These are phyloP conservation scores for Lojkania enalia DNA, from an alignment of 2,329 filamentous ascomycete genomes.

Conservation along the genomic window DNA sequence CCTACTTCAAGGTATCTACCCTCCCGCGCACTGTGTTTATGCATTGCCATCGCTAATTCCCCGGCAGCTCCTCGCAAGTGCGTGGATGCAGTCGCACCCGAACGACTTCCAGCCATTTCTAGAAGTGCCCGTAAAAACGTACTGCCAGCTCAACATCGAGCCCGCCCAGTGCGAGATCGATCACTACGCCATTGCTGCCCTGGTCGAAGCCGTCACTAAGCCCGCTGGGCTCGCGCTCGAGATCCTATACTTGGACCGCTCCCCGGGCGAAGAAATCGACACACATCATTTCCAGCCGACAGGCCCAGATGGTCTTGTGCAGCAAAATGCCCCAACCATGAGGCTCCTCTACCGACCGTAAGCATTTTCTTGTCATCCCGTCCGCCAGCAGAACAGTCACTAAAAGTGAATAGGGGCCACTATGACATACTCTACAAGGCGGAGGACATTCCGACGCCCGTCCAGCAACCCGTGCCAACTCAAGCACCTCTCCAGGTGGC, in stretches of 20 bases:
- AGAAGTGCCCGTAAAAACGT: conserved; percentile 58
- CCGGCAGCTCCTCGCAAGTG: conserved; percentile 73
- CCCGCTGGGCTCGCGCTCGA: conserved; percentile 79
- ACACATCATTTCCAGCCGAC: conserved; percentile 64
- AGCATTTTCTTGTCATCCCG: conserved; percentile 35
- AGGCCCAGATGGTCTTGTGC: conserved; percentile 48
- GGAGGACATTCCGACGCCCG: conserved; percentile 50
- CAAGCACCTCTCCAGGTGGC: conserved; percentile 40
- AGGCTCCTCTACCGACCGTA: conserved; percentile 68
- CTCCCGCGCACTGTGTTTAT: no score
- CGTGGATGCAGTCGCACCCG: conserved; percentile 78
- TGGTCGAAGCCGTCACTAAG: conserved; percentile 78
- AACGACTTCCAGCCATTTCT: conserved; percentile 74
- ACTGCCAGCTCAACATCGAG: conserved; percentile 73
- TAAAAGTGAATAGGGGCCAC: conserved; percentile 63
- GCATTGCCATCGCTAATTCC: background rate
- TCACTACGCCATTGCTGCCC: conserved; percentile 76
- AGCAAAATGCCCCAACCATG: conserved; percentile 63
- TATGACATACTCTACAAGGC: conserved; percentile 90
- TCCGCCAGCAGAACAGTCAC: conserved; percentile 18
- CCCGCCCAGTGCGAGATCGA: conserved; percentile 83
- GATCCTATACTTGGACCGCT: conserved; percentile 89
- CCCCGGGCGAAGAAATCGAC: conserved; percentile 64
- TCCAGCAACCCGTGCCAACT: conserved; percentile 24
- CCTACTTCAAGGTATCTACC: conserved; percentile 67